Base-by-base conservation (phyloP, 1,284 basidiomycete species). In the Lentinula novae-zelandiae region DNA sequence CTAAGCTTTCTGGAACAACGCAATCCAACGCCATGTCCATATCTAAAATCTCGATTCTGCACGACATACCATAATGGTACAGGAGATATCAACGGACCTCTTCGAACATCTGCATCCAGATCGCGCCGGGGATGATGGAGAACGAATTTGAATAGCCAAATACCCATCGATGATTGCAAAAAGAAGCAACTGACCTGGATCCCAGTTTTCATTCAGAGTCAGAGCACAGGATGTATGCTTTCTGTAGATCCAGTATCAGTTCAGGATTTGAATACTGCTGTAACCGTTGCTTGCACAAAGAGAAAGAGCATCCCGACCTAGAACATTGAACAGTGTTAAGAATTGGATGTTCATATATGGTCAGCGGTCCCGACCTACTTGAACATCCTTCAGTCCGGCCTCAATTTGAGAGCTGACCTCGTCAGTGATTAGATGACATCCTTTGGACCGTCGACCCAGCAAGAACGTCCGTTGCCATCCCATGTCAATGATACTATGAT, bases 381-480 rank as follows among this genome's bases (percentile, higher is more conserved):
- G 78, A 20, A 92, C 84, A 51, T 80, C 82, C 64, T 83, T 78
- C 53, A 98, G 73, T 0, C 94, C 95, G 51, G 89, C 82, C 62
- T 82, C 76, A 65, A 96, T 89, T 55, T 94, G 85, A 5, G 72
- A 68, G 49, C 89, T 67, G 13, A 98, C 81, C 68, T 94, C 90
- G 52, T 89, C 80, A 6, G 94, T 96, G 49, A 98, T 82, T n/a
- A 97, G 82, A 75, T 97, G 89, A 69, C 92, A 93, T 64, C 89
- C 88, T 69, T 89, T 91, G 34, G 78, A 72, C 50, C 78, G 79
- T 65, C 76, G 80, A 2, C 76, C 70, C 33, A 92, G 77, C 1
- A 83, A 84, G 72, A 97, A 95, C 6, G 88, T 89, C 73, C 89
- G 95, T 72, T 97, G 95, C 92, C 94, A 96, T 60, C 88, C 92